Percentiles rank a stretch among this genome's conserved stretches.
Conservation (phyloP, 2,329 filamentous ascomycete genomes). For the Exophiala xenobiotica region DNA sequence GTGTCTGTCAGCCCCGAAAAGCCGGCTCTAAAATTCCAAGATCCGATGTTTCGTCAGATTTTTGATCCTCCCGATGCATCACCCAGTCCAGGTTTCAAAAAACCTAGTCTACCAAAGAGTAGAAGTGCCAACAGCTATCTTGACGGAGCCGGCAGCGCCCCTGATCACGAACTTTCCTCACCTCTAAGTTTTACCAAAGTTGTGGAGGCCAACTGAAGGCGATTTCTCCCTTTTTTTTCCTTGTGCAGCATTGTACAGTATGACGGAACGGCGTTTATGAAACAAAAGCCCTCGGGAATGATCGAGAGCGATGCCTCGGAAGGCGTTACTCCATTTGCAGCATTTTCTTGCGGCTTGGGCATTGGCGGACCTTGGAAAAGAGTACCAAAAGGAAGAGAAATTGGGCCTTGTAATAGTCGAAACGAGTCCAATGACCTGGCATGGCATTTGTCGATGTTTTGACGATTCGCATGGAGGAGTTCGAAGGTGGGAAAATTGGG, state of each 20-base stretch:
- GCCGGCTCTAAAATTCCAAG: conserved; percentile 33
- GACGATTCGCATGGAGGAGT: conserved; percentile 24
- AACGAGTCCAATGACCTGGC: conserved; percentile 5
- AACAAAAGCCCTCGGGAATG: conserved; percentile 6
- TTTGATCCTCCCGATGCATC: conserved; percentile 44
- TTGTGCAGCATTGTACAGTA: conserved; percentile 26
- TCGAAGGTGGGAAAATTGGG: not conserved
- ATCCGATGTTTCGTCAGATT: conserved; percentile 50
- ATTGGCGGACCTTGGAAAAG: conserved; percentile 19
- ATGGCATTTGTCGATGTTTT: conserved; percentile 12
- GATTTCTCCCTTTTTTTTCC: conserved; percentile 8
- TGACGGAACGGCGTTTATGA: conserved; percentile 26
- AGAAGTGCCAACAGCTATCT: conserved; percentile 34
- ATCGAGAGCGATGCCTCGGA: conserved; percentile 18
- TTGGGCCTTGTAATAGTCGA: conserved; percentile 20
- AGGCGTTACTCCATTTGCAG: conserved; percentile 21
- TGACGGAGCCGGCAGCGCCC: conserved; percentile 27
- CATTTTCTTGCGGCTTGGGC: conserved; percentile 12
- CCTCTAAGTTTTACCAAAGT: conserved; percentile 20
- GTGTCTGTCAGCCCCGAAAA: conserved; percentile 37
- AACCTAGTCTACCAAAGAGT: conserved; percentile 31
- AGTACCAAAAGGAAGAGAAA: conserved; percentile 11
- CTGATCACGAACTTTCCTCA: conserved; percentile 28
- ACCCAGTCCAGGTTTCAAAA: conserved; percentile 31
- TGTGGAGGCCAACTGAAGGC: conserved; percentile 25